Evolutionary conservation across 2,329 filamentous ascomycete genomes (phyloP).

Genomic region (Aureobasidium sp.): DNA sequence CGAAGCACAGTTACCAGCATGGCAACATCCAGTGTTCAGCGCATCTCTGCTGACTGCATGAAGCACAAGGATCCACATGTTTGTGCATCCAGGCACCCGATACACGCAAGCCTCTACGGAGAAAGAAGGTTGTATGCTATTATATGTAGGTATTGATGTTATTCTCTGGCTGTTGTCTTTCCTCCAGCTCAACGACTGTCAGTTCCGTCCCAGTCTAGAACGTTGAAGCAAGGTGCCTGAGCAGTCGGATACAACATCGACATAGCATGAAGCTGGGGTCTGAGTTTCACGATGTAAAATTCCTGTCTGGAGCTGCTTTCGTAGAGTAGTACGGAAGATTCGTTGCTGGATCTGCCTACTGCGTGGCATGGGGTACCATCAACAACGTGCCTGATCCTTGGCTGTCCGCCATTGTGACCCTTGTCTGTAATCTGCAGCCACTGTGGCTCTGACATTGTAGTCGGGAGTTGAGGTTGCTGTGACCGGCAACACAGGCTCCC

Average conservation of each 20-base stretch:
- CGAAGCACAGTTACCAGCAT: not conserved
- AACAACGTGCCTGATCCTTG: not conserved
- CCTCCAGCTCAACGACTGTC: not conserved
- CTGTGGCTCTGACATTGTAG: not conserved
- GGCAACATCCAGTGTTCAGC: not conserved
- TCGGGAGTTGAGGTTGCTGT: not conserved
- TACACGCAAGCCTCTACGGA: conserved; percentile 1
- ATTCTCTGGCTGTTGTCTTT: not conserved
- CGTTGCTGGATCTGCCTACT: not conserved
- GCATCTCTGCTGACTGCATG: not conserved
- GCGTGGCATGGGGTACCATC: not conserved
- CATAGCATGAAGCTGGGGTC: not conserved
- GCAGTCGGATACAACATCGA: not conserved
- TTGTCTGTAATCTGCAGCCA: not conserved
- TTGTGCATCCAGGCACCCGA: not conserved
- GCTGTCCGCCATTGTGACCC: not conserved
- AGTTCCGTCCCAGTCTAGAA: not conserved
- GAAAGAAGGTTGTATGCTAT: not conserved
- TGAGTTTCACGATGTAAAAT: not conserved
- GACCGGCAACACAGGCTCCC: not conserved
- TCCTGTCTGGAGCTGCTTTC: not conserved
- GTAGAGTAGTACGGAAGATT: not conserved
- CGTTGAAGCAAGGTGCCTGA: not conserved
- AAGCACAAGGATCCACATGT: not conserved
- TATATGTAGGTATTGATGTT: not conserved